Conservation (phyloP, 306 rosid species). For the Elaeagnus macrophylla region DNA sequence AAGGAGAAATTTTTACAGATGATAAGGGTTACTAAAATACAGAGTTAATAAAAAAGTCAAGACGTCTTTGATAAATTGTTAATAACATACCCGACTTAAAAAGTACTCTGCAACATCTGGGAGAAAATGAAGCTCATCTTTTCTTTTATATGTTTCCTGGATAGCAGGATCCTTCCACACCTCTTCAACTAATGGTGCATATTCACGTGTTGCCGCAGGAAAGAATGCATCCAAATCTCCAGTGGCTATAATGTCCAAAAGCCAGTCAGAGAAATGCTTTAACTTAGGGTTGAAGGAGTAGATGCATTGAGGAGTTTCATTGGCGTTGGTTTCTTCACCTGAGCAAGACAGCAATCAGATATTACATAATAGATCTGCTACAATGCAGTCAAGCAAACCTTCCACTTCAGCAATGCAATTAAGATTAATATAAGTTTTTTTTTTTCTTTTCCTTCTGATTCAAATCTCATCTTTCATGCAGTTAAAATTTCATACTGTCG, state of each 20-base stretch:
- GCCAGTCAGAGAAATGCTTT: constrained; percentile 98
- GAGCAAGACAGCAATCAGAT: constrained; percentile 30
- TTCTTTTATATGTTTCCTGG: constrained; percentile 86
- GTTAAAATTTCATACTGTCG: too few species aligned
- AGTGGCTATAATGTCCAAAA: constrained; percentile 89
- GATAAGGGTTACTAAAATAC: too few species aligned
- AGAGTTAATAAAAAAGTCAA: too few species aligned
- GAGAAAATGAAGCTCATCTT: constrained; percentile 85
- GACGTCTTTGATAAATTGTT: too few species aligned
- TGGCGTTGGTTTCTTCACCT: constrained; percentile 39
- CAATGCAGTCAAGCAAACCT: constrained; percentile 10
- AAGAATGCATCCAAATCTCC: constrained; percentile 98
- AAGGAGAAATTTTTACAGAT: too few species aligned
- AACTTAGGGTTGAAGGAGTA: constrained; percentile 89
- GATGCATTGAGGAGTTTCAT: constrained; percentile 38
- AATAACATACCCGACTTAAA: constrained; percentile 64
- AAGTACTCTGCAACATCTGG: constrained; percentile 89
- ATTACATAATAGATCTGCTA: constrained; percentile 11
- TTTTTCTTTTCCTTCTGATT: too few species aligned
- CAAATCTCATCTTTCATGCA: too few species aligned
- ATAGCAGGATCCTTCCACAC: constrained; percentile 96
- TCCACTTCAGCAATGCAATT: background rate
- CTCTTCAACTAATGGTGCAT: constrained; percentile 97
- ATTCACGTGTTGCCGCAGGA: constrained; percentile 98
- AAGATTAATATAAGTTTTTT: too few species aligned